Evolutionary conservation across 192 early-diverging fungal species (phyloP).

Genomic region (Lobosporangium transversale): DNA sequence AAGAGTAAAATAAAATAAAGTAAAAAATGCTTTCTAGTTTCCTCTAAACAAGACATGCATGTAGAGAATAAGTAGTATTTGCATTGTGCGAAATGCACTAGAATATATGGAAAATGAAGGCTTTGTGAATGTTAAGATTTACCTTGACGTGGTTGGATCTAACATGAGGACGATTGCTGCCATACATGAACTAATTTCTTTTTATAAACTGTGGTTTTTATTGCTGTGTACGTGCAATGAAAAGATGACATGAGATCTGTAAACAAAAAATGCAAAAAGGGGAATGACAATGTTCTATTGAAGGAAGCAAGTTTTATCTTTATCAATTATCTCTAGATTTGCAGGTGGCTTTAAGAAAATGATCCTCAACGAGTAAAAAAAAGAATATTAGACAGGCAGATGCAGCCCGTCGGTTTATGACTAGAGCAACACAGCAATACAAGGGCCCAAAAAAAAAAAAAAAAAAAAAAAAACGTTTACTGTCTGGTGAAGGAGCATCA

Average conservation of each 20-base stretch:
- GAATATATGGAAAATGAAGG: neutral
- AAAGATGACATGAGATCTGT: neutral
- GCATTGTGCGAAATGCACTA: neutral
- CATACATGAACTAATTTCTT: no score
- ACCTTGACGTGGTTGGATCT: neutral
- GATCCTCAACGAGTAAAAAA: no score
- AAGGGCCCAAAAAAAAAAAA: neutral
- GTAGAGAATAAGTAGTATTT: no score
- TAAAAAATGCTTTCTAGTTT: neutral
- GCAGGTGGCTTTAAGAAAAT: no score
- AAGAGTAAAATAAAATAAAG: neutral
- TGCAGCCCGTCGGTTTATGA: constrained; percentile 10
- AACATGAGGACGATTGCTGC: no score
- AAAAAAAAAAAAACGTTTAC: neutral
- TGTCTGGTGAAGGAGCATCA: no score
- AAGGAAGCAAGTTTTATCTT: neutral
- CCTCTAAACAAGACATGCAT: no score
- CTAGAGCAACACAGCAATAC: neutral
- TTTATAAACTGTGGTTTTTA: no score
- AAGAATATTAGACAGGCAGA: neutral
- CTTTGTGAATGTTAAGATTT: neutral
- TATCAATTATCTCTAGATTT: neutral
- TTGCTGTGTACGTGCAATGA: neutral
- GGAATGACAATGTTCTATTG: constrained; percentile 23
- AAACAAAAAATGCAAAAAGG: constrained; percentile 6